Percentiles rank a stretch among this genome's conserved stretches.
Evolutionary conservation across 306 rosid species (phyloP).

Genomic region (Cicer yamashitae): DNA sequence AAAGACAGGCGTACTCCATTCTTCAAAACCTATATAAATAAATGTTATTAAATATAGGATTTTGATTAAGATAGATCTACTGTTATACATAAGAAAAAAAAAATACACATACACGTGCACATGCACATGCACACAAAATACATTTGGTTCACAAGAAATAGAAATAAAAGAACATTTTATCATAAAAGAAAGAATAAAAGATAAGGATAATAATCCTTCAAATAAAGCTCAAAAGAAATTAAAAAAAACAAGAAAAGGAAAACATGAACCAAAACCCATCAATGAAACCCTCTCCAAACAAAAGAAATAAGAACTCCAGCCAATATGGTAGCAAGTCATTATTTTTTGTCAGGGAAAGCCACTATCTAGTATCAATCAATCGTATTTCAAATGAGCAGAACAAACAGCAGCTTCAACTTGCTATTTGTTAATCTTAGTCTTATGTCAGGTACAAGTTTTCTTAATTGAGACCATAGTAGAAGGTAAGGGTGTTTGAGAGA

Average conservation of each 20-base stretch:
- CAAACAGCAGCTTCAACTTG: slow-evolving; percentile 21
- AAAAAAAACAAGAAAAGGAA: neutral
- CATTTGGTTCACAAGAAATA: neutral
- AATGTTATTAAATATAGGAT: slow-evolving; percentile 23
- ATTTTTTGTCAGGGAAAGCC: slow-evolving; percentile 1
- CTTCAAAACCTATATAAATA: slow-evolving; percentile 61
- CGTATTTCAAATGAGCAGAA: slow-evolving; percentile 12
- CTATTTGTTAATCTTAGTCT: neutral
- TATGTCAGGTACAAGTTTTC: slow-evolving; percentile 15
- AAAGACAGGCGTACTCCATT: slow-evolving; percentile 72
- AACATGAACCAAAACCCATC: neutral
- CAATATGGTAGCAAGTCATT: slow-evolving; percentile 8
- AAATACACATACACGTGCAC: neutral
- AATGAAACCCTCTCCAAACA: neutral
- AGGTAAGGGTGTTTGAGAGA: neutral
- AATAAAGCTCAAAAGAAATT: neutral
- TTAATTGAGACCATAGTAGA: neutral
- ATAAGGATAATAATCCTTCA: neutral
- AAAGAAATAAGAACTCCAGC: slow-evolving; percentile 1
- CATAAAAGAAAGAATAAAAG: neutral
- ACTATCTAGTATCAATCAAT: slow-evolving; percentile 12
- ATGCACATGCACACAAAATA: neutral
- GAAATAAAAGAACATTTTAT: neutral
- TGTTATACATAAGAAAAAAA: slow-evolving; percentile 8
- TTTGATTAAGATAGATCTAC: slow-evolving; percentile 14